A percentile compares a stretch with the other conserved stretches of the same genome.
Evolutionary conservation across 2,329 filamentous ascomycete genomes (phyloP).

Genomic region (Daldinia eschscholtzii): DNA sequence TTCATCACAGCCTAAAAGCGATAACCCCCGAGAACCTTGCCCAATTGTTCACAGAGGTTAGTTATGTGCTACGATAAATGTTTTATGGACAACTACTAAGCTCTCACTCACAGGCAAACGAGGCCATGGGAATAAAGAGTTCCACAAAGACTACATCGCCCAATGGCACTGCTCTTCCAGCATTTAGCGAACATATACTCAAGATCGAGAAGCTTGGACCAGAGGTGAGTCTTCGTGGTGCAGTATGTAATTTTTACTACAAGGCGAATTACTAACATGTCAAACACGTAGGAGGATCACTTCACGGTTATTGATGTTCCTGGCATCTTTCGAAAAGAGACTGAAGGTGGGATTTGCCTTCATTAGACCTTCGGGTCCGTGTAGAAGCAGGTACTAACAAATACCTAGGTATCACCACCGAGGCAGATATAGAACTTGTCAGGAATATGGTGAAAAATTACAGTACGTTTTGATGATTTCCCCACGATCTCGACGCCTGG

Average conservation of each 20-base stretch:
- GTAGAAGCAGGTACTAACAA: constrained; percentile 3
- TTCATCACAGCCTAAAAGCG: constrained; percentile 46
- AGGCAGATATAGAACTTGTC: constrained; percentile 60
- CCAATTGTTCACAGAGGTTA: constrained; percentile 57
- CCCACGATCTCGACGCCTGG: background rate
- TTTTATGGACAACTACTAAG: constrained; percentile 10
- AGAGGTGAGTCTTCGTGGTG: constrained; percentile 43
- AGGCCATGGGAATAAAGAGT: constrained; percentile 59
- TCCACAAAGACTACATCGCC: constrained; percentile 9
- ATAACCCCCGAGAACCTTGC: constrained; percentile 53
- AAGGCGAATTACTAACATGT: background rate
- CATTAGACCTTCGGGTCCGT: constrained; percentile 10
- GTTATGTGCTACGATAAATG: constrained; percentile 19
- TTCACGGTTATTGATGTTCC: constrained; percentile 68
- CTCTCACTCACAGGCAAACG: constrained; percentile 54
- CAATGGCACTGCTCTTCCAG: constrained; percentile 35
- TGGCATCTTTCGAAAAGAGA: constrained; percentile 62
- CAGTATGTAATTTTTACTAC: background rate
- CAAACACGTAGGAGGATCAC: constrained; percentile 54
- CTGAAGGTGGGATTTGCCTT: constrained; percentile 47
- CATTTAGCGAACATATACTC: constrained; percentile 63
- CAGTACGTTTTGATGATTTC: constrained; percentile 46
- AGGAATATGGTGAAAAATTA: constrained; percentile 62
- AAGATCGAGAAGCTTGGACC: constrained; percentile 62
- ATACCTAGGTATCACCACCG: constrained; percentile 56